Percentiles rank a stretch among this genome's conserved stretches.
Conservation (phyloP, 768 basidiomycete species). For the Rhizopogon rudus region DNA sequence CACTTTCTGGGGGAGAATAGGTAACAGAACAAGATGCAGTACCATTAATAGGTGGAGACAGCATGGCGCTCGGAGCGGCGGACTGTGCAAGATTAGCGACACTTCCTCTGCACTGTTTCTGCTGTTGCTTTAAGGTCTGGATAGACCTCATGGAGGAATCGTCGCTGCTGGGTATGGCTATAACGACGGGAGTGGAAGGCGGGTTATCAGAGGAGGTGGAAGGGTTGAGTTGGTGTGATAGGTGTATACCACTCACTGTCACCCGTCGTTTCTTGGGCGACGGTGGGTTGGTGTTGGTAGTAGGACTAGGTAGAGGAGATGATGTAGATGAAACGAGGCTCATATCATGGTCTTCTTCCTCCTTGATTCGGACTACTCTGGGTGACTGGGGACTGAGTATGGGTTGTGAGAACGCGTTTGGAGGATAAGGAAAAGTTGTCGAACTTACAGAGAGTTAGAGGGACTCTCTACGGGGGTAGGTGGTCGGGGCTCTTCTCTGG, state of each 20-base stretch:
- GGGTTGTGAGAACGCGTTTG: conserved; percentile 15
- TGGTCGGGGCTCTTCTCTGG: conserved; percentile 35
- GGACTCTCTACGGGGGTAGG: conserved; percentile 28
- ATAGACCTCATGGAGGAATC: conserved; percentile 55
- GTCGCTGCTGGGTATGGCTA: conserved; percentile 56
- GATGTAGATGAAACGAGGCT: conserved; percentile 32
- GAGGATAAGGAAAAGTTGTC: not conserved
- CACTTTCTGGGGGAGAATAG: conserved; percentile 17
- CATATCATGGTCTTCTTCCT: conserved; percentile 54
- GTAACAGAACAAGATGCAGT: conserved; percentile 20
- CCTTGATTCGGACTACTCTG: conserved; percentile 49
- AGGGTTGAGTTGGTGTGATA: conserved; percentile 44
- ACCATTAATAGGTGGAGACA: conserved; percentile 23
- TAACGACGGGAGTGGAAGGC: conserved; percentile 58
- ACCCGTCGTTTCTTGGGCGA: conserved; percentile 62
- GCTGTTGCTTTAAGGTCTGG: conserved; percentile 63
- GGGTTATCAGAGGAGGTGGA: conserved; percentile 42
- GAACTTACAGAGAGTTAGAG: conserved; percentile 44
- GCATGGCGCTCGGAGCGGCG: conserved; percentile 12
- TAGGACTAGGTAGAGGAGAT: conserved; percentile 27
- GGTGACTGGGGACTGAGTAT: conserved; percentile 40
- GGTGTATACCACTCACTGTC: conserved; percentile 53
- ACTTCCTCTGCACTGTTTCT: conserved; percentile 66
- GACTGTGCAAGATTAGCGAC: conserved; percentile 28
- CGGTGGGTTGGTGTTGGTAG: conserved; percentile 34